phyloP scores from a whole-genome alignment of 495 filamentous ascomycete species.

The Penicillium robsamsonii region DNA sequence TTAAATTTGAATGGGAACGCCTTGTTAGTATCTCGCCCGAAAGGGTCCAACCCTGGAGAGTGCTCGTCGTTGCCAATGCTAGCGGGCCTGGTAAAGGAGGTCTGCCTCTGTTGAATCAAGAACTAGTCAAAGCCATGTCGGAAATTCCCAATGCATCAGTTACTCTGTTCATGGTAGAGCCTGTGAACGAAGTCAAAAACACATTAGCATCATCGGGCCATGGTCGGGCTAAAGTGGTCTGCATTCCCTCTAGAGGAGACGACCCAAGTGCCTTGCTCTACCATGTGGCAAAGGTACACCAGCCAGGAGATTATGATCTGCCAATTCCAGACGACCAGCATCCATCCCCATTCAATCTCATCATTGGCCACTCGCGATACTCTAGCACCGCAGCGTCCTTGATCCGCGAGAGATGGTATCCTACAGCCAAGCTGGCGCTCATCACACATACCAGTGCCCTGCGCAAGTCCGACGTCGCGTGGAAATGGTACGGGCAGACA shows the following conservation, averaged over 20 bases:
- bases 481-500: background rate
- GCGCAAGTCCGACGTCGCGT: background rate
- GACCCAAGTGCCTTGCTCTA: background rate
- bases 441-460: slow-evolving; percentile 2
- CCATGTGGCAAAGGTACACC: slow-evolving; percentile 1
- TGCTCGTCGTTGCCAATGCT: background rate
- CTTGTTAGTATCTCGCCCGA: background rate
- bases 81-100: slow-evolving; percentile 2
- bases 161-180: background rate
- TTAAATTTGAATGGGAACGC: slow-evolving; percentile 2
- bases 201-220: background rate
- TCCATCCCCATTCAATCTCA: background rate
- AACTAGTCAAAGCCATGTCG: slow-evolving; percentile 2
- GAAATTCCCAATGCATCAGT: background rate
- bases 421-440: background rate
- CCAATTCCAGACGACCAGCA: background rate
- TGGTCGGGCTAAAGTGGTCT: background rate
- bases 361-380: slow-evolving; percentile 2
- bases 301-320: background rate
- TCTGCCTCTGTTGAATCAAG: background rate
- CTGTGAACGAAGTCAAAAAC: slow-evolving; percentile 1
- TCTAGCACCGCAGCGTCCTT: slow-evolving; percentile 1
- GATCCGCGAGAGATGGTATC: slow-evolving; percentile 5
- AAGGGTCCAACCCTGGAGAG: background rate
- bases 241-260: background rate